Percentiles rank a stretch among this genome's conserved stretches.
Conservation (phyloP, 768 basidiomycete genomes). For the Boletus fagicola region DNA sequence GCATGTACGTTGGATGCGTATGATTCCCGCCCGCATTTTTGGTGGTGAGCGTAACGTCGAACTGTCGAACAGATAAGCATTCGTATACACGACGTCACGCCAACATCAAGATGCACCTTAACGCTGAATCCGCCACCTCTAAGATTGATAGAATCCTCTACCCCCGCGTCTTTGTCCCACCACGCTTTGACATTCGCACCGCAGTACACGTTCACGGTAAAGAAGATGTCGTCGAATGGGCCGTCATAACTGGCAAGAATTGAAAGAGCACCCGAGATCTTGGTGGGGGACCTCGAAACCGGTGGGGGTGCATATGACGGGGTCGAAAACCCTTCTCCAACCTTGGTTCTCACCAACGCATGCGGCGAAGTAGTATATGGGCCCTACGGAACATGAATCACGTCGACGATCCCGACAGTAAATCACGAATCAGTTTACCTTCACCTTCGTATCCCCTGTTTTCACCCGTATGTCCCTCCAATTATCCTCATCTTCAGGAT, state of each 20-base stretch:
- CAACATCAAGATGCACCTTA: slow-evolving; percentile 13
- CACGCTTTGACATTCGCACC: slow-evolving; percentile 33
- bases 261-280: slow-evolving; percentile 42
- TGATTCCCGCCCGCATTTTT: slow-evolving; percentile 85
- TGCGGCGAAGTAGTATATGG: slow-evolving; percentile 48
- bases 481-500: slow-evolving; percentile 44
- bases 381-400: slow-evolving; percentile 30
- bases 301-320: background rate
- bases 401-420: background rate
- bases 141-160: background rate
- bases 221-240: slow-evolving; percentile 55
- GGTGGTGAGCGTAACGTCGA: slow-evolving; percentile 58
- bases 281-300: slow-evolving; percentile 13
- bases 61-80: slow-evolving; percentile 36
- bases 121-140: slow-evolving; percentile 8
- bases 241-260: slow-evolving; percentile 73
- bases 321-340: slow-evolving; percentile 27
- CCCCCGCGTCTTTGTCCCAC: slow-evolving; percentile 46
- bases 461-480: slow-evolving; percentile 25
- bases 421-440: slow-evolving; percentile 30
- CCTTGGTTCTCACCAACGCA: slow-evolving; percentile 32
- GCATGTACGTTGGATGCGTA: slow-evolving; percentile 76
- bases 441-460: slow-evolving; percentile 34
- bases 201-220: slow-evolving; percentile 60
- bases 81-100: background rate